phyloP scores from a whole-genome alignment of 108 stramenopile genomes.

The Skeletonema menzelii region DNA sequence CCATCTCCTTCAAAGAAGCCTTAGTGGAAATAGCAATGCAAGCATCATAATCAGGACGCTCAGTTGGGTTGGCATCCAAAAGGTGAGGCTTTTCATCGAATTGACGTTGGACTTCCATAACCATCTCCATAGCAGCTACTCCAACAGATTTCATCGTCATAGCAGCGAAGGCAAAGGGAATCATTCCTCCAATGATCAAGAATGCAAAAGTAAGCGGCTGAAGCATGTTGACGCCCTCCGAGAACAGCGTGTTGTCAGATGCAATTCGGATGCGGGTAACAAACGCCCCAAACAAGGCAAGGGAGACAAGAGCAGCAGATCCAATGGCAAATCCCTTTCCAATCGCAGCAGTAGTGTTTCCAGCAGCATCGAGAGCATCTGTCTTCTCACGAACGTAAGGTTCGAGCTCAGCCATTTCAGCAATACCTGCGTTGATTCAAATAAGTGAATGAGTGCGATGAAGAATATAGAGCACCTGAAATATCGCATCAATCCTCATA shows the following conservation, averaged over 20 bases:
- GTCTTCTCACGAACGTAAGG: conserved; percentile 96
- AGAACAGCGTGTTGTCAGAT: conserved; percentile 59
- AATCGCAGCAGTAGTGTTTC: conserved; percentile 99
- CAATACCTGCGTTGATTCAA: conserved; percentile 77
- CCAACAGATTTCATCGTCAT: conserved; percentile 99
- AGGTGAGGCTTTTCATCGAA: conserved; percentile 94
- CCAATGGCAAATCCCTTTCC: conserved; percentile 99
- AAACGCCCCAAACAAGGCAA: conserved; percentile 97
- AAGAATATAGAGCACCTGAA: neutral
- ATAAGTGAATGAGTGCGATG: neutral
- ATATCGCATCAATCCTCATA: neutral
- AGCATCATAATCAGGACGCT: conserved; percentile 91
- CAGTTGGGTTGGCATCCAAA: conserved; percentile 89
- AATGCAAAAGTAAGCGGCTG: conserved; percentile 95
- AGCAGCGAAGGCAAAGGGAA: conserved; percentile 98
- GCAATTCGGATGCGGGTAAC: conserved; percentile 92
- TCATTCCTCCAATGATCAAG: conserved; percentile 97
- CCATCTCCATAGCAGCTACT: conserved; percentile 97
- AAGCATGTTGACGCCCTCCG: conserved; percentile 89
- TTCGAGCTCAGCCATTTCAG: conserved; percentile 98
- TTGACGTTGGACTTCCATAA: conserved; percentile 97
- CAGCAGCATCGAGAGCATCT: conserved; percentile 98
- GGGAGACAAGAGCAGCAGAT: conserved; percentile 97
- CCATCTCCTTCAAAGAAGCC: conserved; percentile 95
- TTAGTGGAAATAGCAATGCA: conserved; percentile 98